Evolutionary conservation across 2,329 filamentous ascomycete species (phyloP).

Genomic region (Colletotrichum costaricense): DNA sequence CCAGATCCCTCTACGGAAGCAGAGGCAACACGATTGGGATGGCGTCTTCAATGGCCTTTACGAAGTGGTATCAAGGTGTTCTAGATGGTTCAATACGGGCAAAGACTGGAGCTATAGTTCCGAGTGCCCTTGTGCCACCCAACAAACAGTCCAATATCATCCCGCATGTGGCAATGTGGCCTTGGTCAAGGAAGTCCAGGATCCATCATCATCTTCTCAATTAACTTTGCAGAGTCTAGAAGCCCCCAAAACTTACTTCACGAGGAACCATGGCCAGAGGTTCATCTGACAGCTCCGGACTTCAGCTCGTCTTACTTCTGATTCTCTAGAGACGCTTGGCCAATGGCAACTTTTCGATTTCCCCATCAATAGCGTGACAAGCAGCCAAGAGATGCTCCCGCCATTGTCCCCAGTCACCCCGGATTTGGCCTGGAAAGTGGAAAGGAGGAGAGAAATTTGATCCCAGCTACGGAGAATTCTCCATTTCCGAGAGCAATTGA

Average conservation of each 20-base stretch:
- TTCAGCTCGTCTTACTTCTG: background rate
- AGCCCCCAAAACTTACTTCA: constrained; percentile 2
- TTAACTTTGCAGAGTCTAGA: background rate
- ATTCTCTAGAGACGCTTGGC: background rate
- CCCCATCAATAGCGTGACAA: background rate
- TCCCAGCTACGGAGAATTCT: background rate
- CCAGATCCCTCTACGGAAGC: too few relatives aligned
- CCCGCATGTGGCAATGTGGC: background rate
- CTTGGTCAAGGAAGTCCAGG: background rate
- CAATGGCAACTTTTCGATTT: background rate
- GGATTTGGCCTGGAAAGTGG: background rate
- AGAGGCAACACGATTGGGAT: too few relatives aligned
- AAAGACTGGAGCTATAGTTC: background rate
- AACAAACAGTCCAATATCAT: background rate
- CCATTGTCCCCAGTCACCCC: constrained; percentile 15
- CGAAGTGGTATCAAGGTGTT: background rate
- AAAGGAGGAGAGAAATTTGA: background rate
- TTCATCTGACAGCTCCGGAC: background rate
- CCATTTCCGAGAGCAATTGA: background rate
- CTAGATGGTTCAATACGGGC: constrained; percentile 21
- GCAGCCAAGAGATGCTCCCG: constrained; percentile 15
- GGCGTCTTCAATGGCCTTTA: too few relatives aligned
- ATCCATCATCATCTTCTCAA: background rate
- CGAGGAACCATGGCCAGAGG: background rate
- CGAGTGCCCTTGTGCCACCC: background rate